Evolutionary conservation across 2,329 filamentous ascomycete genomes (phyloP).

Genomic region (Fusarium sp.): DNA sequence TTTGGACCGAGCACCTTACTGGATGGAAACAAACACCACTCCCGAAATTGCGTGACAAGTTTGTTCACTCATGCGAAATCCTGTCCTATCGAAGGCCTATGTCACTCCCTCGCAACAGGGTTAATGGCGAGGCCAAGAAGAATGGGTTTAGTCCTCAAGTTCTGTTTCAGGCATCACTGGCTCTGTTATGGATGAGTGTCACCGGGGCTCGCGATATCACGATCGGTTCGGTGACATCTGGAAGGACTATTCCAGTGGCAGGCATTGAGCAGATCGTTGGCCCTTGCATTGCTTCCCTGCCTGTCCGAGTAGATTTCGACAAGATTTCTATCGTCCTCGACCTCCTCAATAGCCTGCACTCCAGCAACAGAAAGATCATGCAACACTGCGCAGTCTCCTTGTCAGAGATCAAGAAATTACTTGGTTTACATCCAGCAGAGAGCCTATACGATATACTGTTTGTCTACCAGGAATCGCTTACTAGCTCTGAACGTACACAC

Average conservation of each 20-base stretch:
- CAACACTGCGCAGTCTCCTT: slow-evolving; percentile 72
- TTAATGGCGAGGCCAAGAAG: slow-evolving; percentile 51
- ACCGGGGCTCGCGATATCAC: slow-evolving; percentile 73
- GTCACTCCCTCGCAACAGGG: slow-evolving; percentile 22
- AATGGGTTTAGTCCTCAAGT: slow-evolving; percentile 71
- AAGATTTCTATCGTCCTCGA: slow-evolving; percentile 65
- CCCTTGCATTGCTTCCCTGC: slow-evolving; percentile 81
- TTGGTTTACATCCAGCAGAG: slow-evolving; percentile 64
- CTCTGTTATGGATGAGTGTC: slow-evolving; percentile 73
- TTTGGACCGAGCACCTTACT: slow-evolving; percentile 76
- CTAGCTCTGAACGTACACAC: slow-evolving; percentile 47
- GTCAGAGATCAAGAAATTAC: slow-evolving; percentile 73
- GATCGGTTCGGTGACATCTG: slow-evolving; percentile 84
- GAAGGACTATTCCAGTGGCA: slow-evolving; percentile 76
- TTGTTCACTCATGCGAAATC: slow-evolving; percentile 40
- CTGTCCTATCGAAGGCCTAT: slow-evolving; percentile 27
- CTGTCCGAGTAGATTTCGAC: slow-evolving; percentile 72
- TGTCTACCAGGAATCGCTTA: slow-evolving; percentile 83
- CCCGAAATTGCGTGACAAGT: slow-evolving; percentile 59
- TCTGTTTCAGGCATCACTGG: slow-evolving; percentile 78
- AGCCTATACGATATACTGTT: slow-evolving; percentile 81
- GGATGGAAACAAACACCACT: slow-evolving; percentile 65
- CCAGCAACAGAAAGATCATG: slow-evolving; percentile 72
- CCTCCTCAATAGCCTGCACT: slow-evolving; percentile 72
- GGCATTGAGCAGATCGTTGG: slow-evolving; percentile 80